Evolutionary conservation across 768 basidiomycete species (phyloP).

Genomic region (Pisolithus microcarpus): DNA sequence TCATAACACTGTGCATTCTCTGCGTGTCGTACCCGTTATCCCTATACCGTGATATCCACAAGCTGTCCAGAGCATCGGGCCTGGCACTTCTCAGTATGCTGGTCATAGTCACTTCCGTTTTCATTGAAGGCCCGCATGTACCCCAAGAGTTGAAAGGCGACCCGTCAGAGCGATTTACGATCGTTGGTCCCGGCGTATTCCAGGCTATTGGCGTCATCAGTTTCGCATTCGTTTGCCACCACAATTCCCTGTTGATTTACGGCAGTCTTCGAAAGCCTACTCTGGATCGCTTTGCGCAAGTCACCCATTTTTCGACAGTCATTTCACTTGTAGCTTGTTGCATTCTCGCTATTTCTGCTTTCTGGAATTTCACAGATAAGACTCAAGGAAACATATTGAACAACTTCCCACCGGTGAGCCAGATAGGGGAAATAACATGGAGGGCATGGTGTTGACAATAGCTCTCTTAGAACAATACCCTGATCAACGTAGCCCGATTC

Average conservation of each 20-base stretch:
- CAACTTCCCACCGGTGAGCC: slow-evolving; percentile 72
- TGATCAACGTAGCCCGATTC: slow-evolving; percentile 93
- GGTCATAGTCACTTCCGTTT: slow-evolving; percentile 82
- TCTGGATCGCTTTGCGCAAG: slow-evolving; percentile 83
- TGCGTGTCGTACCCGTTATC: slow-evolving; percentile 92
- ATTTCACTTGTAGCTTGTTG: slow-evolving; percentile 81
- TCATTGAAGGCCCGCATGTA: slow-evolving; percentile 75
- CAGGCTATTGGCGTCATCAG: slow-evolving; percentile 97
- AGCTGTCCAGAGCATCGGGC: slow-evolving; percentile 86
- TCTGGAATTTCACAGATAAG: slow-evolving; percentile 83
- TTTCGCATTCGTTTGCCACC: slow-evolving; percentile 96
- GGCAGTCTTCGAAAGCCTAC: slow-evolving; percentile 90
- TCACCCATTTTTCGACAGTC: slow-evolving; percentile 87
- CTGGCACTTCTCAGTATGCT: slow-evolving; percentile 91
- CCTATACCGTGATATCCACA: slow-evolving; percentile 95
- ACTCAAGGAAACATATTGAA: slow-evolving; percentile 95
- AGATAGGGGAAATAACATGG: neutral
- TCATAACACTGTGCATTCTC: slow-evolving; percentile 81
- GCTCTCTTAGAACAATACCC: slow-evolving; percentile 54
- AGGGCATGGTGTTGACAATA: slow-evolving; percentile 1
- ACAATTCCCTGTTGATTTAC: slow-evolving; percentile 95
- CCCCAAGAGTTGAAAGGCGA: slow-evolving; percentile 71
- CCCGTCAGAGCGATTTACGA: slow-evolving; percentile 61
- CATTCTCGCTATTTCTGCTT: slow-evolving; percentile 80
- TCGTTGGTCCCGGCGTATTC: slow-evolving; percentile 77